Base-by-base conservation (phyloP, 257 asterid species). In the Fraxinus pennsylvanica region DNA sequence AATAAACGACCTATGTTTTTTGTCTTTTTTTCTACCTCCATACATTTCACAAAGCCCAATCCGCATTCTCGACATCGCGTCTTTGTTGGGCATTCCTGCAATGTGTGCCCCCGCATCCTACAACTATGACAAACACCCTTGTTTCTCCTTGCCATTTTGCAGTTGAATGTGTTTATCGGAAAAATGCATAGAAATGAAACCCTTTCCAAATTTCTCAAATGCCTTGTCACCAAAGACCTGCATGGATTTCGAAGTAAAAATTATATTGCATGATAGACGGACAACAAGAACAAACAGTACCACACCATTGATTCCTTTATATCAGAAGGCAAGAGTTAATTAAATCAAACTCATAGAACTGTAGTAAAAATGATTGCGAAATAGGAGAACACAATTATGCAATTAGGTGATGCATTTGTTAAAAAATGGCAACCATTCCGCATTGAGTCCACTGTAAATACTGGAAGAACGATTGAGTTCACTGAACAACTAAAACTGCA, bases 221-320 rank as follows among this genome's bases (percentile, higher is more conserved):
- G 95, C 95, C 85, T 91, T 92, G 79, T 94, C 97, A 59, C 97
- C 96, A 81, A 92, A 90, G 63, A 94, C 97, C 98, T 94, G 75
- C 78, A 91, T 14, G 50, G 65, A 12, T 74, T 72, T 63, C 74
- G 54, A 33, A 68, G 17, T 71, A 78, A 52, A 76, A 35, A 77
- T 78, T 61, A 68, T 10, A 29, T 75, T 66, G 76, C 69, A 78
- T 21, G 67, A 74, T 65, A 75, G 65, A 63, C 69, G 71, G 35
- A 61, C 63, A 14, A 15, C 50, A 71, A 30, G n/a, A 21, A 7
- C 47, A 74, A 54, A n/a, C 12, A 15, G 27, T 47, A 52, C 38
- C 27, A 32, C 9, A 33, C 10, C 8, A 30, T 27, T 7, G 29
- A 36, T 36, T 21, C 25, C 57, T 1, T 15, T 71, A n/a, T 21